Base-by-base conservation (phyloP, 2,329 filamentous ascomycete genomes). In the Xylaria digitata region DNA sequence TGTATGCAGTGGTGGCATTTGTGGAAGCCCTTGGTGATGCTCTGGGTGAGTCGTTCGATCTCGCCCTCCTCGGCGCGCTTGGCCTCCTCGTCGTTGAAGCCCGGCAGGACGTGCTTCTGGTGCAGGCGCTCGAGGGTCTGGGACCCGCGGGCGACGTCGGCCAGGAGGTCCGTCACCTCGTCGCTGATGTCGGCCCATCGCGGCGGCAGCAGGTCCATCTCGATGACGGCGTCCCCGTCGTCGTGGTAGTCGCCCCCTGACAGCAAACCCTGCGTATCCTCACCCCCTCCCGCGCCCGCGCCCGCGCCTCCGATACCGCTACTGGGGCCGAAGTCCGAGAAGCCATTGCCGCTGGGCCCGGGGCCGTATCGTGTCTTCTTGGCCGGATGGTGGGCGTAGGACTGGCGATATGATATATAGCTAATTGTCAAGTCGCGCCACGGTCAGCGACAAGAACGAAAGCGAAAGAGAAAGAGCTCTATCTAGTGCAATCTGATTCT, bases 391-490 rank as follows among this genome's bases (percentile, higher is more conserved):
- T 98, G 96, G 75, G 94, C 89, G 82, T 97, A 98, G 76, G 95
- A 98, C 84, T 99, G 96, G 77, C 96, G 94, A 86, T 98, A 99
- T 81, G 96, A 98, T 79, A 99, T 96, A 81, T 96, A 99, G 79
- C 95, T 97, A 77, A 48, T 73, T 80, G 72, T 74, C 68, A 66
- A 48, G 49, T 42, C n/a, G 54, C n/a, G 42, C 46, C 34, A 46
- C 5, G 43, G 53, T 70, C 55, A 74, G 71, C 40, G 42, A 30
- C 42, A 40, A 37, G 52, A 30, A 50, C 34, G 26, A 19, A 17
- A 17, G 40, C 40, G 9, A n/a, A 19, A 37, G 42, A 15, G 5
- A 30, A 32, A 46, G 19, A n/a, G 26, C 23, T n/a, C 3, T 23
- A 2, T 21, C 6, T 32, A 11, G 43, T 30, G 19, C 32, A 30